phyloP scores from a whole-genome alignment of 2,329 filamentous ascomycete species.

The Ophiocordyceps robertsii region DNA sequence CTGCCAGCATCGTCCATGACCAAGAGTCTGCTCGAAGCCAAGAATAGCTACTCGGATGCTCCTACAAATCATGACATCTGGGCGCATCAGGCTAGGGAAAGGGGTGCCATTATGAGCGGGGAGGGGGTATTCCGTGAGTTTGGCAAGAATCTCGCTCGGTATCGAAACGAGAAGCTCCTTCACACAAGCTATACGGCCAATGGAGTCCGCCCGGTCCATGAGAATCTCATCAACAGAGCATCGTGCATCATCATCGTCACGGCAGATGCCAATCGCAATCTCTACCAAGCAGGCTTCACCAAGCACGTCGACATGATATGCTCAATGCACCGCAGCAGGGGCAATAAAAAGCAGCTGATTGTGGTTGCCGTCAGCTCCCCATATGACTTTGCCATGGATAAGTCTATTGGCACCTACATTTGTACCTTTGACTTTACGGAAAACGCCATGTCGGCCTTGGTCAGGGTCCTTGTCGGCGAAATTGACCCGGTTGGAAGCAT shows the following conservation, averaged over 20 bases:
- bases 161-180: slow-evolving; percentile 71
- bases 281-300: slow-evolving; percentile 89
- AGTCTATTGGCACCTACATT: slow-evolving; percentile 78
- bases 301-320: slow-evolving; percentile 96
- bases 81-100: slow-evolving; percentile 40
- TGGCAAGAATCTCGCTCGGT: slow-evolving; percentile 73
- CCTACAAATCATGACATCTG: slow-evolving; percentile 38
- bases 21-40: slow-evolving; percentile 49
- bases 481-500: slow-evolving; percentile 44
- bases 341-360: slow-evolving; percentile 77
- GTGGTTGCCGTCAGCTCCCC: slow-evolving; percentile 91
- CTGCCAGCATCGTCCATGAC: slow-evolving; percentile 81
- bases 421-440: slow-evolving; percentile 97
- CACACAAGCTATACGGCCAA: slow-evolving; percentile 95
- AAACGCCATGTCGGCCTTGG: slow-evolving; percentile 72
- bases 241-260: slow-evolving; percentile 84
- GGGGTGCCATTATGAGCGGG: slow-evolving; percentile 67
- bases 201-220: slow-evolving; percentile 81
- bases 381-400: slow-evolving; percentile 92
- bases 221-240: slow-evolving; percentile 80
- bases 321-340: slow-evolving; percentile 61
- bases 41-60: slow-evolving; percentile 21
- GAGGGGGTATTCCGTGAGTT: slow-evolving; percentile 87
- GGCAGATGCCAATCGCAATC: slow-evolving; percentile 83
- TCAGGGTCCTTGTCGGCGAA: slow-evolving; percentile 74